These are phyloP conservation scores for Lasiodiplodia hormozganensis DNA, from an alignment of 2,329 filamentous ascomycete species.

Conservation along the genomic window DNA sequence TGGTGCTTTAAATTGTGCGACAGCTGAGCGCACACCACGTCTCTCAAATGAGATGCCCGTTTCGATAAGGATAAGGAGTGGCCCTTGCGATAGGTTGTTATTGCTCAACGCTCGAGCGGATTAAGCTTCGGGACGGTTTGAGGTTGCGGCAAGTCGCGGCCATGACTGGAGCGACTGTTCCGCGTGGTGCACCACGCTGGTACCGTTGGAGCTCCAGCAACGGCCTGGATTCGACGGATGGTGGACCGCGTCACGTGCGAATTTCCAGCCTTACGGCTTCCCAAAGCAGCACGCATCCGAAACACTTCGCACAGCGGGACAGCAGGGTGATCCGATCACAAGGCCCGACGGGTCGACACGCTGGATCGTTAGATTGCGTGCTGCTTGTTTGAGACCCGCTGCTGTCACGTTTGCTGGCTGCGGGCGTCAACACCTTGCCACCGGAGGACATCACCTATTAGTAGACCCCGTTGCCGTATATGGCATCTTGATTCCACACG, in stretches of 20 bases:
- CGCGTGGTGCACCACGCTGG: not conserved
- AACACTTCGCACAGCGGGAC: slow-evolving; percentile 8
- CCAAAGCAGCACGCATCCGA: slow-evolving; percentile 12
- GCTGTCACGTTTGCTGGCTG: slow-evolving; percentile 12
- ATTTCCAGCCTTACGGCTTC: slow-evolving; percentile 18
- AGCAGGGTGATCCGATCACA: slow-evolving; percentile 17
- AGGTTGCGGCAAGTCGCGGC: not conserved
- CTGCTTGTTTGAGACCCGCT: not conserved
- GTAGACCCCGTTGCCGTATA: too few relatives aligned
- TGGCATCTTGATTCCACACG: too few relatives aligned
- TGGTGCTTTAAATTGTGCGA: not conserved
- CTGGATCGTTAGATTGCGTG: slow-evolving; percentile 10
- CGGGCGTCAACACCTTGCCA: not conserved
- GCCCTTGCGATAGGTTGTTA: slow-evolving; percentile 14
- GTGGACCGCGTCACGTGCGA: not conserved
- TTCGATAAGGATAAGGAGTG: slow-evolving; percentile 25
- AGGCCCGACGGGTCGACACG: slow-evolving; percentile 6
- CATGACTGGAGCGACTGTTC: not conserved
- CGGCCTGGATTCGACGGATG: not conserved
- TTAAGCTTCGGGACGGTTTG: not conserved
- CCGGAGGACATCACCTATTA: too few relatives aligned
- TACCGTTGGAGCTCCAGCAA: slow-evolving; percentile 13
- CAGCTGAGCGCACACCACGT: slow-evolving; percentile 3
- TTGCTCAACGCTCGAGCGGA: slow-evolving; percentile 18
- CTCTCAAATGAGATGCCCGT: slow-evolving; percentile 20